Conservation (phyloP, 371 early-diverging fungal species). For the Quaeritorhiza haematococci region DNA sequence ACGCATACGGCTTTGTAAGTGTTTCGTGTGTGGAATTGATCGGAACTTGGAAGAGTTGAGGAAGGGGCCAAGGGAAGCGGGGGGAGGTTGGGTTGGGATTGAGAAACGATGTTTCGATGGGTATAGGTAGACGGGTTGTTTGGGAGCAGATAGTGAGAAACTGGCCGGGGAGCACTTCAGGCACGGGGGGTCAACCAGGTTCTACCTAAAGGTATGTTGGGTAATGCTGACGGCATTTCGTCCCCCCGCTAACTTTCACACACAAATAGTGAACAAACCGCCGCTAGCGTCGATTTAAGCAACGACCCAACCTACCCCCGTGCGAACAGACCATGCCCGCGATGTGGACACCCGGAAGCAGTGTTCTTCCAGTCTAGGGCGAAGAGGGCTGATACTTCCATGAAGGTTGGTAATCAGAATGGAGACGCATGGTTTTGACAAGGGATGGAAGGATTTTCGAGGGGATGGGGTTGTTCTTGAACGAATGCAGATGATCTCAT, state of each 20-base stretch:
- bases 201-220: background rate
- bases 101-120: background rate
- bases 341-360: conserved; percentile 70
- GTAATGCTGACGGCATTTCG: background rate
- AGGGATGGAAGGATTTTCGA: background rate
- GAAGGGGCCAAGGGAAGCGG: background rate
- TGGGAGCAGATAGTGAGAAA: background rate
- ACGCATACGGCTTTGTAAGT: conserved; percentile 71
- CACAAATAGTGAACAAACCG: conserved; percentile 29
- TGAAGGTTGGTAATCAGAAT: conserved; percentile 46
- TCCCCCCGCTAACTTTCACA: background rate
- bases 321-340: conserved; percentile 23
- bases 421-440: background rate
- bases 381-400: conserved; percentile 77
- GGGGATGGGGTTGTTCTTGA: background rate
- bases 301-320: conserved; percentile 41
- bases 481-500: background rate
- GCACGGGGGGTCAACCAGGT: background rate
- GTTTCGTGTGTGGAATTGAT: background rate
- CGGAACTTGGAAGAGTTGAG: background rate
- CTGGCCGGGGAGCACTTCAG: background rate
- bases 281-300: conserved; percentile 25
- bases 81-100: background rate
- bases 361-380: conserved; percentile 91
- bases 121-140: background rate